These are phyloP conservation scores for Citrus maxima DNA, from an alignment of 345 rosid genomes.

Conservation along the genomic window DNA sequence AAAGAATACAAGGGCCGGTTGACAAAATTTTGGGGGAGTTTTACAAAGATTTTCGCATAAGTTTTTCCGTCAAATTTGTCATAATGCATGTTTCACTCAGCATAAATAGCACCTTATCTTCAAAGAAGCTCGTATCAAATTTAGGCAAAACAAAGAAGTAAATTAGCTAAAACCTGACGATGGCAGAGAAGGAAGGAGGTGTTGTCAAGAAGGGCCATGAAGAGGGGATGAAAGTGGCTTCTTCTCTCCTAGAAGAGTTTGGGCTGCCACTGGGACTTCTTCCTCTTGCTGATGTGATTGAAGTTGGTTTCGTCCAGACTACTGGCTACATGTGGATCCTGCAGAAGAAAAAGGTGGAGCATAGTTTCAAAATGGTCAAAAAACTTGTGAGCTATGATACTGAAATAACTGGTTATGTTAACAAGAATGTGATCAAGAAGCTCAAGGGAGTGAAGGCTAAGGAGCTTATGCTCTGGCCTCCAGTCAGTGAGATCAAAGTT, in stretches of 20 bases:
- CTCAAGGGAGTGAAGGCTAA: conserved; percentile 61
- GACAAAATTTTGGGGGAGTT: neutral
- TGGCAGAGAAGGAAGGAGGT: conserved; percentile 54
- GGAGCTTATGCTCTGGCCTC: conserved; percentile 56
- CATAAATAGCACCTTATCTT: conserved; percentile 20
- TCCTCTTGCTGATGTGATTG: conserved; percentile 47
- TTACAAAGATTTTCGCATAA: neutral
- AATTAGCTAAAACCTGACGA: neutral
- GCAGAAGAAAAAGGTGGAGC: conserved; percentile 53
- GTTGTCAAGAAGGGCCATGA: conserved; percentile 36
- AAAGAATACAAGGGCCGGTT: neutral
- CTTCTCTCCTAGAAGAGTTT: conserved; percentile 41
- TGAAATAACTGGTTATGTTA: conserved; percentile 37
- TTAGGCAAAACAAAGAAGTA: neutral
- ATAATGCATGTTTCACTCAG: neutral
- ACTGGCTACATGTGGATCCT: conserved; percentile 58
- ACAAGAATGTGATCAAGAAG: conserved; percentile 40
- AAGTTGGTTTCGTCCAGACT: conserved; percentile 47
- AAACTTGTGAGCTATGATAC: conserved; percentile 44
- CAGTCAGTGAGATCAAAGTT: conserved; percentile 34
- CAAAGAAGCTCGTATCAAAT: conserved; percentile 1
- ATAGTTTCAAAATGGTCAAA: conserved; percentile 45
- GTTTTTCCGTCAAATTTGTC: conserved; percentile 3
- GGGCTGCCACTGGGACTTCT: conserved; percentile 53
- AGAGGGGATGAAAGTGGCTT: conserved; percentile 38